Evolutionary conservation across 2,329 filamentous ascomycete species (phyloP).

Genomic region (Dothiorella sarmentorum): DNA sequence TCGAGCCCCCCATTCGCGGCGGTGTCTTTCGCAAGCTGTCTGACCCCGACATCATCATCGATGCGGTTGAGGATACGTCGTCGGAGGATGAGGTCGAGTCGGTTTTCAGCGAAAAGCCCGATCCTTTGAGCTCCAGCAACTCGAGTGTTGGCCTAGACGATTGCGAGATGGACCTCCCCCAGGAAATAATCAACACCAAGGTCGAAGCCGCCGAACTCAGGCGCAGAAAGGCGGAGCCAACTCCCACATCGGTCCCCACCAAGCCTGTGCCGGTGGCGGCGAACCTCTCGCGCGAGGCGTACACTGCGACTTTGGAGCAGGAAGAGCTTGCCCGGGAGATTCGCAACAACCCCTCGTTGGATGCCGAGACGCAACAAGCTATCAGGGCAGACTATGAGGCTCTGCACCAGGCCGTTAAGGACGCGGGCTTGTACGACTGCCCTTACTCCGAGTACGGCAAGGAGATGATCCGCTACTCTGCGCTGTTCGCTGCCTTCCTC

Average conservation of each 20-base stretch:
- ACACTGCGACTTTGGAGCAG: slow-evolving; percentile 34
- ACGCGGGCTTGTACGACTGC: slow-evolving; percentile 58
- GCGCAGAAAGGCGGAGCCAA: not conserved
- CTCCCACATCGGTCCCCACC: not conserved
- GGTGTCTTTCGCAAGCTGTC: slow-evolving; percentile 38
- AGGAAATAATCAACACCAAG: not conserved
- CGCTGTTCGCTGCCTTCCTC: slow-evolving; percentile 51
- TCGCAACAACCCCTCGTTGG: slow-evolving; percentile 50
- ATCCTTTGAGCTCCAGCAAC: slow-evolving; percentile 10
- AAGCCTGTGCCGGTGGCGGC: slow-evolving; percentile 19
- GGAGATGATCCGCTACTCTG: slow-evolving; percentile 54
- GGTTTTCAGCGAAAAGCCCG: not conserved
- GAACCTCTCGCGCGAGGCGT: slow-evolving; percentile 27
- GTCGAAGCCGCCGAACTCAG: not conserved
- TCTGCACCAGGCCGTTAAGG: slow-evolving; percentile 54
- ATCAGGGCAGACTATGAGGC: slow-evolving; percentile 56
- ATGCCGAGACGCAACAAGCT: slow-evolving; percentile 51
- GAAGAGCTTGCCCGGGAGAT: slow-evolving; percentile 39
- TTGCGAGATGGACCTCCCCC: not conserved
- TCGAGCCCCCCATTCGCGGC: slow-evolving; percentile 57
- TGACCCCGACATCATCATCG: slow-evolving; percentile 15
- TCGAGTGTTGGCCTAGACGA: slow-evolving; percentile 3
- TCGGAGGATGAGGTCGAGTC: not conserved
- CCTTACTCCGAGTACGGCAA: slow-evolving; percentile 57
- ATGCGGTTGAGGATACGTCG: not conserved